Evolutionary conservation across 139 green algal species (phyloP).

Genomic region (Chlamydomonas schloesseri): DNA sequence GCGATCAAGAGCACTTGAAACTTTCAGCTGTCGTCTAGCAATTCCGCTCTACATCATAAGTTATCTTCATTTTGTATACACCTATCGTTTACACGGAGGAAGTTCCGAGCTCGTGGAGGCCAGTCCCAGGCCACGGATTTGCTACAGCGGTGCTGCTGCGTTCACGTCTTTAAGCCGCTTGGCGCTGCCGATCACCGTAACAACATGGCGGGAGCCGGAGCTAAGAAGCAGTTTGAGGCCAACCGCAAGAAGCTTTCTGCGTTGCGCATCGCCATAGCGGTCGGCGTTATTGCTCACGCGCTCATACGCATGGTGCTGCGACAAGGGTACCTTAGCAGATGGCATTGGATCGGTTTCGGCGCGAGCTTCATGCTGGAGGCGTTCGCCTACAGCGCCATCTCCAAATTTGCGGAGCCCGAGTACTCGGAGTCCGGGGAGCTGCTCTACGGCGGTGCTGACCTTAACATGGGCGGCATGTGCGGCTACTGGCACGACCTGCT

Average conservation of each 20-base stretch:
- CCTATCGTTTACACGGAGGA: no score
- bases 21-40: no score
- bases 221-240: constrained; percentile 77
- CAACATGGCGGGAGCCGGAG: constrained; percentile 77
- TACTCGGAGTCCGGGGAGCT: constrained; percentile 74
- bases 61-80: no score
- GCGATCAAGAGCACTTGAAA: no score
- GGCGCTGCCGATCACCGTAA: not conserved
- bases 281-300: constrained; percentile 50
- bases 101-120: no score
- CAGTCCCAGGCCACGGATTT: no score
- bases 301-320: constrained; percentile 55
- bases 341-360: constrained; percentile 50
- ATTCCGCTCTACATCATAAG: no score
- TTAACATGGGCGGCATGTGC: constrained; percentile 73
- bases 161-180: no score
- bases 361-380: constrained; percentile 46
- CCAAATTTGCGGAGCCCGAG: constrained; percentile 56
- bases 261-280: constrained; percentile 48
- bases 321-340: not conserved
- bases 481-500: constrained; percentile 82
- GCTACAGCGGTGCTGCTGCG: no score
- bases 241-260: constrained; percentile 60
- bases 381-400: constrained; percentile 66
- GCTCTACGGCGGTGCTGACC: constrained; percentile 74